Conservation (phyloP, 1,284 basidiomycete species). For the Amylostereum areolatum region DNA sequence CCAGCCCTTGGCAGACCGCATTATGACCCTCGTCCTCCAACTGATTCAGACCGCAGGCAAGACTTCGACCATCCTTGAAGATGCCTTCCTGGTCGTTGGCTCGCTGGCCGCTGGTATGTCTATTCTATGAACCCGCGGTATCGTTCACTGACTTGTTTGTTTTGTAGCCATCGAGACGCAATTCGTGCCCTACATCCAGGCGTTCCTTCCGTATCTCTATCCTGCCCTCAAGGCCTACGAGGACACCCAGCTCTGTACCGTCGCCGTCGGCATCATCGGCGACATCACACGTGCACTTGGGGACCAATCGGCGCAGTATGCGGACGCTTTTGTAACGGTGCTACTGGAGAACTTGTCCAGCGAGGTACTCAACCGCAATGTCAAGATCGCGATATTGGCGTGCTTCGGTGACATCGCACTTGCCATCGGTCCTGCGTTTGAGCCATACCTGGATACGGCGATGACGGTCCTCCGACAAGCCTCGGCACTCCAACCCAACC, state of each 20-base stretch:
- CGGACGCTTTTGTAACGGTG: constrained; percentile 85
- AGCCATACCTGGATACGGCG: constrained; percentile 85
- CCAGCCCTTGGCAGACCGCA: constrained; percentile 85
- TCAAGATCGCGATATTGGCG: constrained; percentile 93
- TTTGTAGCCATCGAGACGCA: constrained; percentile 69
- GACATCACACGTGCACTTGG: constrained; percentile 93
- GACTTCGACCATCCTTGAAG: constrained; percentile 94
- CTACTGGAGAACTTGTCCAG: constrained; percentile 91
- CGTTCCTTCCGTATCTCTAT: constrained; percentile 88
- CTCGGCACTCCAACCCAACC: constrained; percentile 79
- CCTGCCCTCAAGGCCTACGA: constrained; percentile 90
- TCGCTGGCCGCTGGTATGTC: constrained; percentile 67
- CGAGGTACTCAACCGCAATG: constrained; percentile 86
- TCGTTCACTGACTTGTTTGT: neutral
- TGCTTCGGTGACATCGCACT: constrained; percentile 98
- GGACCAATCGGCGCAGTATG: constrained; percentile 78
- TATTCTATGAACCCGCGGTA: neutral
- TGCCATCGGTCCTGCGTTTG: constrained; percentile 83
- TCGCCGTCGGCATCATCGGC: constrained; percentile 93
- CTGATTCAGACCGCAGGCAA: constrained; percentile 86
- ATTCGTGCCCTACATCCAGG: constrained; percentile 86
- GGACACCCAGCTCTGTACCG: constrained; percentile 93
- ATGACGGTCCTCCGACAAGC: constrained; percentile 93
- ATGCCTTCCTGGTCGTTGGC: constrained; percentile 95
- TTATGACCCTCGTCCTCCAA: constrained; percentile 90